Evolutionary conservation across 148 eudicot genomes (phyloP).

Genomic region (Persicaria tinctoria): DNA sequence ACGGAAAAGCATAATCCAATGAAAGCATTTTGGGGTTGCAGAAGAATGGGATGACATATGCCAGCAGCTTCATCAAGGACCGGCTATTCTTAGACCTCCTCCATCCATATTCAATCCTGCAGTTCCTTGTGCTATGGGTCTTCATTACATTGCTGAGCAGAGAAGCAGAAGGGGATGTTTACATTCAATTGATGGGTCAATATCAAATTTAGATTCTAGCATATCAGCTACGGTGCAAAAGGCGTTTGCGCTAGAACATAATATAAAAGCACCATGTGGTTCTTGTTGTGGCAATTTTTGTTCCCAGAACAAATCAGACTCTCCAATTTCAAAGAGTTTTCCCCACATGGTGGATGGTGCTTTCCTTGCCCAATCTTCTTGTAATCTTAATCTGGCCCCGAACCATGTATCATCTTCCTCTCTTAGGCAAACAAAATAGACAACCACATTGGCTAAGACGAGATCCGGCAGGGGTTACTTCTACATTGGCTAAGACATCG

Average conservation of each 20-base stretch:
- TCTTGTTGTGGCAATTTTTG: constrained; percentile 17
- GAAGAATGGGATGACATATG: constrained; percentile 80
- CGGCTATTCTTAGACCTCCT: constrained; percentile 19
- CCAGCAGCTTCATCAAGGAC: constrained; percentile 40
- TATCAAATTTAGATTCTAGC: constrained; percentile 29
- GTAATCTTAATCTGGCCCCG: constrained; percentile 18
- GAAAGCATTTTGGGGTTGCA: constrained; percentile 38
- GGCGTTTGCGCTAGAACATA: constrained; percentile 11
- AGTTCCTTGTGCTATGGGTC: constrained; percentile 20
- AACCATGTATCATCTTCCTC: constrained; percentile 22
- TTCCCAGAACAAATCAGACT: constrained; percentile 14
- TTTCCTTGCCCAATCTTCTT: constrained; percentile 11
- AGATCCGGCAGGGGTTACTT: too few species aligned
- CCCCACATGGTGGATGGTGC: constrained; percentile 14
- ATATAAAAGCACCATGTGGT: constrained; percentile 12
- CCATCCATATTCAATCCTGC: constrained; percentile 22
- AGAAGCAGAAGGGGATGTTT: constrained; percentile 26
- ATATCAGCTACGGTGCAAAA: constrained; percentile 20
- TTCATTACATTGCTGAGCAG: constrained; percentile 24
- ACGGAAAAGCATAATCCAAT: constrained; percentile 30
- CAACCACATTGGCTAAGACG: too few species aligned
- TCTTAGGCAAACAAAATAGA: background rate
- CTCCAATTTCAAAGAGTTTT: constrained; percentile 17
- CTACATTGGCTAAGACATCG: too few species aligned
- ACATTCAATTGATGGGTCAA: constrained; percentile 24